Percentiles rank a stretch among this genome's conserved stretches.
These are phyloP conservation scores for Hanseniaspora vineae DNA, from an alignment of 805 yeast species.

Conservation along the genomic window DNA sequence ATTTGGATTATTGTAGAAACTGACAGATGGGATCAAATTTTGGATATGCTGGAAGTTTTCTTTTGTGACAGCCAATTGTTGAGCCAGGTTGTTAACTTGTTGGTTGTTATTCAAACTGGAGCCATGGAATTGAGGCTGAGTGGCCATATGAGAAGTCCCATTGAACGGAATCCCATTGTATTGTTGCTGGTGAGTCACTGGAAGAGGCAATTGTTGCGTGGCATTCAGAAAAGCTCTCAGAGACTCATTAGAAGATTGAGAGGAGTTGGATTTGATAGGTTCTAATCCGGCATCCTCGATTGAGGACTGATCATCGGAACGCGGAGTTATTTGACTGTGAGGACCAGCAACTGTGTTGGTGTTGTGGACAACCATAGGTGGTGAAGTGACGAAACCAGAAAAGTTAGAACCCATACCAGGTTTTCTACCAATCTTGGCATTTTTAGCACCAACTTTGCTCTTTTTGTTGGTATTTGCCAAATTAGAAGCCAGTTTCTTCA, in stretches of 20 bases:
- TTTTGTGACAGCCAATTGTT: background rate
- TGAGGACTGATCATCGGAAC: constrained; percentile 12
- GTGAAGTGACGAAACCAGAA: background rate
- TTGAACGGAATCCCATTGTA: background rate
- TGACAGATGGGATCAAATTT: background rate
- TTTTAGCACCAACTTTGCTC: background rate
- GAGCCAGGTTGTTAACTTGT: background rate
- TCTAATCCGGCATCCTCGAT: constrained; percentile 13
- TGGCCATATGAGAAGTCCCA: background rate
- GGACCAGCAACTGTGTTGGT: background rate
- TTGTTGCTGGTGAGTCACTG: background rate
- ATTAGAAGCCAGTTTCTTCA: background rate
- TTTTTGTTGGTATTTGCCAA: background rate
- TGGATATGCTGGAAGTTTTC: background rate
- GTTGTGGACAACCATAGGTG: background rate
- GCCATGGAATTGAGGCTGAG: background rate
- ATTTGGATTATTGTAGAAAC: background rate
- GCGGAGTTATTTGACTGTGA: background rate
- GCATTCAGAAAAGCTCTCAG: background rate
- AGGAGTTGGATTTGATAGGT: constrained; percentile 12
- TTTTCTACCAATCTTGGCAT: background rate
- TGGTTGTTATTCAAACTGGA: background rate
- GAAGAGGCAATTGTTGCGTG: background rate
- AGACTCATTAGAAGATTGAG: constrained; percentile 13
- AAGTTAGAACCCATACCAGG: background rate